Percentiles rank a stretch among this genome's conserved stretches.
Conservation (phyloP, 83 land plant genomes). For the Picea abies region DNA sequence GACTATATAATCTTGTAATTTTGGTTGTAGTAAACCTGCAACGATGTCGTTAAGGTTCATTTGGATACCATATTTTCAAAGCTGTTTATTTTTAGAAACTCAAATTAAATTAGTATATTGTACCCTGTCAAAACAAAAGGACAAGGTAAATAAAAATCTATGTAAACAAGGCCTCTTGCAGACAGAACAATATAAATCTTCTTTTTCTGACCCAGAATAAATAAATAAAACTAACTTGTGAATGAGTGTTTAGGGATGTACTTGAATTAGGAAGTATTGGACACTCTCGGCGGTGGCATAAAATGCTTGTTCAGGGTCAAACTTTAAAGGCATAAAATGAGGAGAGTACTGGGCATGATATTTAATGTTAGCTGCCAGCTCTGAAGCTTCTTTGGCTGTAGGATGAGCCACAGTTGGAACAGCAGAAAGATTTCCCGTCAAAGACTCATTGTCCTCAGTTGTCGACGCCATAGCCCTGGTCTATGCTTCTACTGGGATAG, state of each 20-base stretch:
- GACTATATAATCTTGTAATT: too few relatives aligned
- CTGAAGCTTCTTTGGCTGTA: slow-evolving; percentile 48
- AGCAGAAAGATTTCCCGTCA: slow-evolving; percentile 2
- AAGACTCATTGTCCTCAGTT: slow-evolving; percentile 7
- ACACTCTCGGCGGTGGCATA: slow-evolving; percentile 87
- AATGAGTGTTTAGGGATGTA: slow-evolving; percentile 7
- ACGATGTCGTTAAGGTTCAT: too few relatives aligned
- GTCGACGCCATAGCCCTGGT: slow-evolving; percentile 12
- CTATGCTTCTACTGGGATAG: slow-evolving; percentile 2
- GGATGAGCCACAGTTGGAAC: slow-evolving; percentile 68
- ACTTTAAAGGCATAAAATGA: slow-evolving; percentile 79
- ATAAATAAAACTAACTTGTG: neutral
- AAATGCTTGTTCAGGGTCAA: slow-evolving; percentile 85
- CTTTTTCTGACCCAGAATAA: too few relatives aligned
- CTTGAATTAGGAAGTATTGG: slow-evolving; percentile 71
- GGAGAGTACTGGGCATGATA: slow-evolving; percentile 82
- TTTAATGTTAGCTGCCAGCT: slow-evolving; percentile 78
- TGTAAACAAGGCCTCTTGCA: too few relatives aligned
- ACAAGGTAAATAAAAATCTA: too few relatives aligned
- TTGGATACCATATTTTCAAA: too few relatives aligned
- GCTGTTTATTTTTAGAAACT: too few relatives aligned
- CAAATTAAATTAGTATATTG: too few relatives aligned
- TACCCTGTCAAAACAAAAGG: slow-evolving; percentile 6
- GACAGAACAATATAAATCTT: too few relatives aligned
- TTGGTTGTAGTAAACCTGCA: too few relatives aligned